These are phyloP conservation scores for Fraxinus platypoda DNA, from an alignment of 305 asterid genomes.

Conservation along the genomic window DNA sequence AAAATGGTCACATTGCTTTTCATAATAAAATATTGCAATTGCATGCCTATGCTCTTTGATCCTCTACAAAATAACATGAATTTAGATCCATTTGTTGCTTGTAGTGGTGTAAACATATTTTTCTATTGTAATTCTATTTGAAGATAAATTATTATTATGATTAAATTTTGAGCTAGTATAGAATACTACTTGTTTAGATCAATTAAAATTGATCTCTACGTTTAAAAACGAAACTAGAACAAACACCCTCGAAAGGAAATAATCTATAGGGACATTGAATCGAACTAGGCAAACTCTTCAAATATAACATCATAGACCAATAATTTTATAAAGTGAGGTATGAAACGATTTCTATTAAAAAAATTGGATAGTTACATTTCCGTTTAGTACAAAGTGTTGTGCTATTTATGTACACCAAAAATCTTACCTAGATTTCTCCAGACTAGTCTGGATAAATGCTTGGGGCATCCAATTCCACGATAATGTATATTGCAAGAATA, in stretches of 20 bases:
- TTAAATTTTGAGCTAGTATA: neutral
- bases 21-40: neutral
- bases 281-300: neutral
- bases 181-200: neutral
- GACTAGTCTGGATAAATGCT: neutral
- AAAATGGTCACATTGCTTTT: too few species aligned
- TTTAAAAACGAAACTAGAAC: neutral
- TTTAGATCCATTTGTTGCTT: neutral
- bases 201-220: neutral
- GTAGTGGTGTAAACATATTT: neutral
- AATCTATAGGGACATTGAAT: neutral
- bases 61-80: neutral
- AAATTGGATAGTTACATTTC: neutral
- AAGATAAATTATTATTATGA: too few species aligned
- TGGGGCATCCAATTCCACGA: neutral
- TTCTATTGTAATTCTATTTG: too few species aligned
- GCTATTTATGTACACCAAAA: constrained; percentile 28
- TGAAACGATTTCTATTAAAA: neutral
- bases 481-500: constrained; percentile 11
- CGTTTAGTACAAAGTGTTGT: neutral
- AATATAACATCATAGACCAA: neutral
- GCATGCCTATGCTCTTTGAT: neutral
- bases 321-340: neutral
- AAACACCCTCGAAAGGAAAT: neutral
- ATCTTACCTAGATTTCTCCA: neutral